A percentile compares a stretch with the other conserved stretches of the same genome.
phyloP scores from a whole-genome alignment of 192 early-diverging fungal genomes.

The Coemansia sp. region DNA sequence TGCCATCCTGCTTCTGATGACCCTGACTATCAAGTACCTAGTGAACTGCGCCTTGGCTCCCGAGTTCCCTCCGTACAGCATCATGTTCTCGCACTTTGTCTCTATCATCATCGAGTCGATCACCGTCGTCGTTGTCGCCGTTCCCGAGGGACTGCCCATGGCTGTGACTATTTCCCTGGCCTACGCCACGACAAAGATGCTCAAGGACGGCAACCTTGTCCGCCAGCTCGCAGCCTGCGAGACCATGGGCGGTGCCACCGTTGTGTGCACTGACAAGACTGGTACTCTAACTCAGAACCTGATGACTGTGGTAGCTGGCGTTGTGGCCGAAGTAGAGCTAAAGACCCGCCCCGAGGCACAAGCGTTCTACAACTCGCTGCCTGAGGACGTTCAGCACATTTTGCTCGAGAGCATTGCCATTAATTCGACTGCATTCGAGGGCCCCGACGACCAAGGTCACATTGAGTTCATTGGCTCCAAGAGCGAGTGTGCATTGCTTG shows the following conservation, averaged over 20 bases:
- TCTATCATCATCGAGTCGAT: constrained; percentile 86
- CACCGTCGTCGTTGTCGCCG: constrained; percentile 94
- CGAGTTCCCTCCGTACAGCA: constrained; percentile 43
- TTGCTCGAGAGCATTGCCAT: constrained; percentile 75
- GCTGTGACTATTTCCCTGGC: constrained; percentile 95
- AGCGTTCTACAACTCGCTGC: constrained; percentile 53
- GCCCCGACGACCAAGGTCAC: constrained; percentile 24
- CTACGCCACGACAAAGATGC: constrained; percentile 89
- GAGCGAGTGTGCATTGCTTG: constrained; percentile 90
- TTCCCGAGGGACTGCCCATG: constrained; percentile 96
- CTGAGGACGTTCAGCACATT: constrained; percentile 48
- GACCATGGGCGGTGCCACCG: constrained; percentile 98
- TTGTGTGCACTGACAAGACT: constrained; percentile 98
- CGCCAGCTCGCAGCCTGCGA: constrained; percentile 95
- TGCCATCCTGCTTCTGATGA: constrained; percentile 83
- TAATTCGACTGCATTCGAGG: constrained; percentile 74
- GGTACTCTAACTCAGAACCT: constrained; percentile 98
- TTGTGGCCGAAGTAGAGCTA: constrained; percentile 55
- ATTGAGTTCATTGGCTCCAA: constrained; percentile 85
- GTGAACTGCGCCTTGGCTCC: constrained; percentile 54
- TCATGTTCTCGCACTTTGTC: constrained; percentile 63
- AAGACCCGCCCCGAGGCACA: constrained; percentile 43
- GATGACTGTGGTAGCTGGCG: constrained; percentile 92
- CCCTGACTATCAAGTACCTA: constrained; percentile 83
- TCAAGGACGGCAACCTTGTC: constrained; percentile 96